A percentile compares a stretch with the other conserved stretches of the same genome.
Evolutionary conservation across 176 grass and related monocot species (phyloP).

Genomic region (Secale cereale): DNA sequence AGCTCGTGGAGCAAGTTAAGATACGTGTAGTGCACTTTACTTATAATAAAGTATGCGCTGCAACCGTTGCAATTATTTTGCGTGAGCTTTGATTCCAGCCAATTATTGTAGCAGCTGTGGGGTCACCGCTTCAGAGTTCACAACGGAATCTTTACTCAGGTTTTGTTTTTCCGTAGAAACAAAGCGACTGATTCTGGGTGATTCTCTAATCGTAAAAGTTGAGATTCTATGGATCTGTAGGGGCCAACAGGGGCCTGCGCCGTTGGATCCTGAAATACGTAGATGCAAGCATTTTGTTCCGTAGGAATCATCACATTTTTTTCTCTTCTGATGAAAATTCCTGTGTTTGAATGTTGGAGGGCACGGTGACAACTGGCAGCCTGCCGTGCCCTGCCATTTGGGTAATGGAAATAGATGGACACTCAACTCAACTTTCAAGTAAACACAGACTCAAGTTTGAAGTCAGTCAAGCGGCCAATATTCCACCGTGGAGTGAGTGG

Average conservation of each 20-base stretch:
- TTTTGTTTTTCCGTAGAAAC: not conserved
- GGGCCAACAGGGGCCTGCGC: not conserved
- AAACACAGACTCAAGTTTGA: not conserved
- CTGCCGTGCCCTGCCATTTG: not conserved
- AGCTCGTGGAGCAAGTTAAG: too few species aligned
- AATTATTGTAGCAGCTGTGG: not conserved
- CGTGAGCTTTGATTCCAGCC: not conserved
- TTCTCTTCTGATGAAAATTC: not conserved
- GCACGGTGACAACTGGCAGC: too few species aligned
- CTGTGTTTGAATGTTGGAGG: not conserved
- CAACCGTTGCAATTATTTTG: not conserved
- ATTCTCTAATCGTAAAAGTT: not conserved
- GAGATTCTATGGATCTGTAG: slow-evolving; percentile 20
- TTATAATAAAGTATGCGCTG: not conserved
- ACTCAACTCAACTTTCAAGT: not conserved
- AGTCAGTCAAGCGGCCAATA: not conserved
- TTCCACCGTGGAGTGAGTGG: not conserved
- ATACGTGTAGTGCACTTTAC: too few species aligned
- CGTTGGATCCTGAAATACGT: not conserved
- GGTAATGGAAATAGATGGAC: not conserved
- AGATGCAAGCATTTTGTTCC: not conserved
- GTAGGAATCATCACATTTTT: too few species aligned
- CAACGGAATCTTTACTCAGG: not conserved
- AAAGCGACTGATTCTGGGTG: slow-evolving; percentile 1
- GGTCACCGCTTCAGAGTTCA: not conserved